Evolutionary conservation across 441 rosid genomes (phyloP).

Genomic region (Manihot esculenta): DNA sequence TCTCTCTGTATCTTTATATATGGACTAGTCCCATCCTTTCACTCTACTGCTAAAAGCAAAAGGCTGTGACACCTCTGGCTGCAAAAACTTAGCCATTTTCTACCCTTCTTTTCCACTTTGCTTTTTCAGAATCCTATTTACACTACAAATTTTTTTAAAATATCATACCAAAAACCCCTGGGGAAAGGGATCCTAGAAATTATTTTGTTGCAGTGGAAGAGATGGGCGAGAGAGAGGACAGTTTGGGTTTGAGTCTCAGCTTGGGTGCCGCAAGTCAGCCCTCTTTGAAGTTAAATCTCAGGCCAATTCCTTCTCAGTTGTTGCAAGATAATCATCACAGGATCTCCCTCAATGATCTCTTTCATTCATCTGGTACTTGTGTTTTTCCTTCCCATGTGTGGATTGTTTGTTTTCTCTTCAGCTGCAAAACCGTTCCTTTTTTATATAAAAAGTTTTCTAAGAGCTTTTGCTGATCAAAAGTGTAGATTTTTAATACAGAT

Average conservation of each 20-base stretch:
- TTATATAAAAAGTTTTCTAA: too few relatives aligned
- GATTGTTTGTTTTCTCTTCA: too few relatives aligned
- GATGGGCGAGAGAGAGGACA: slow-evolving; percentile 63
- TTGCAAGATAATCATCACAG: slow-evolving; percentile 29
- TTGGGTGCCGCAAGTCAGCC: slow-evolving; percentile 45
- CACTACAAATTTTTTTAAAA: too few relatives aligned
- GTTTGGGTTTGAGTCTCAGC: slow-evolving; percentile 55
- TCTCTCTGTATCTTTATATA: slow-evolving; percentile 27
- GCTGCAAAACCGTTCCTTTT: too few relatives aligned
- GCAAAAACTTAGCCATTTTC: slow-evolving; percentile 24
- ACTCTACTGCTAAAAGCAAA: slow-evolving; percentile 36
- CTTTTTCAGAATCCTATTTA: neutral
- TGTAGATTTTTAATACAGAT: too few relatives aligned
- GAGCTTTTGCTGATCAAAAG: too few relatives aligned
- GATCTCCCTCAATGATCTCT: slow-evolving; percentile 40
- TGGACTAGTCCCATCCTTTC: slow-evolving; percentile 44
- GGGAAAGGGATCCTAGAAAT: too few relatives aligned
- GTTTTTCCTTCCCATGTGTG: too few relatives aligned
- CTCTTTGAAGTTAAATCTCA: slow-evolving; percentile 42
- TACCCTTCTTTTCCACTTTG: slow-evolving; percentile 11
- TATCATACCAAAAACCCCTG: too few relatives aligned
- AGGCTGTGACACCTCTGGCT: slow-evolving; percentile 39
- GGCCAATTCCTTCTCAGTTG: slow-evolving; percentile 38
- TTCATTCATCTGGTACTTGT: slow-evolving; percentile 50
- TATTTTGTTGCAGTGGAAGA: neutral